Conservation (phyloP, 129 eudicot species). For the Smallanthus sonchifolius region DNA sequence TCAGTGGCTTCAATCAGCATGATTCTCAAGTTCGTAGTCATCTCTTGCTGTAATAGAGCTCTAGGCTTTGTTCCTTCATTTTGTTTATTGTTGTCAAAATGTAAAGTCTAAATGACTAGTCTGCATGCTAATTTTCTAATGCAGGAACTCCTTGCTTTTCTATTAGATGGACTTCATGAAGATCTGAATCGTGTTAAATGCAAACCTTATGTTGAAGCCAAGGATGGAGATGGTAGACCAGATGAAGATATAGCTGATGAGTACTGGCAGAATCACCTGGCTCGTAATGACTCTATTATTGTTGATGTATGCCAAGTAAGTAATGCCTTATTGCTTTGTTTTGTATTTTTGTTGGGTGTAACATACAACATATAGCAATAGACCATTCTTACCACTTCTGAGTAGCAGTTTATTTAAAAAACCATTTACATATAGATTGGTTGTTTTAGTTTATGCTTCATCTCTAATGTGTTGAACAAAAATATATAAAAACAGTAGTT, state of each 20-base stretch:
- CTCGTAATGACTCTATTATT: slow-evolving; percentile 89
- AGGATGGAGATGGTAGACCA: slow-evolving; percentile 83
- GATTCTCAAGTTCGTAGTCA: slow-evolving; percentile 75
- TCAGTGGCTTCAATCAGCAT: slow-evolving; percentile 93
- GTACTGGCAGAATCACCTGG: slow-evolving; percentile 88
- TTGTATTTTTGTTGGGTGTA: slow-evolving; percentile 1
- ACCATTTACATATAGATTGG: neutral
- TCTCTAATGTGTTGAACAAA: neutral
- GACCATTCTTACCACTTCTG: neutral
- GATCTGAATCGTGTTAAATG: slow-evolving; percentile 90
- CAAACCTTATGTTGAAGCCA: slow-evolving; percentile 86
- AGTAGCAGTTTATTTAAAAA: neutral
- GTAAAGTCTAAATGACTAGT: slow-evolving; percentile 5
- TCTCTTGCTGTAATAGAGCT: slow-evolving; percentile 26
- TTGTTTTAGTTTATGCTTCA: neutral
- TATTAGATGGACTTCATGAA: slow-evolving; percentile 96
- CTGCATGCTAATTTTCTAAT: slow-evolving; percentile 25
- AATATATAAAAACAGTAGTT: neutral
- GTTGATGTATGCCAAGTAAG: slow-evolving; percentile 92
- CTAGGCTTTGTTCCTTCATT: slow-evolving; percentile 3
- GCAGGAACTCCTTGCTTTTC: slow-evolving; percentile 87
- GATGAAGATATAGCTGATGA: slow-evolving; percentile 91
- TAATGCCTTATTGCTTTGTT: neutral
- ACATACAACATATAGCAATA: neutral
- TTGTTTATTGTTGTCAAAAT: neutral